Evolutionary conservation across 768 basidiomycete species (phyloP), one percentile per base, ranked within the genome.

Genomic region (Ramaria rubella): DNA sequence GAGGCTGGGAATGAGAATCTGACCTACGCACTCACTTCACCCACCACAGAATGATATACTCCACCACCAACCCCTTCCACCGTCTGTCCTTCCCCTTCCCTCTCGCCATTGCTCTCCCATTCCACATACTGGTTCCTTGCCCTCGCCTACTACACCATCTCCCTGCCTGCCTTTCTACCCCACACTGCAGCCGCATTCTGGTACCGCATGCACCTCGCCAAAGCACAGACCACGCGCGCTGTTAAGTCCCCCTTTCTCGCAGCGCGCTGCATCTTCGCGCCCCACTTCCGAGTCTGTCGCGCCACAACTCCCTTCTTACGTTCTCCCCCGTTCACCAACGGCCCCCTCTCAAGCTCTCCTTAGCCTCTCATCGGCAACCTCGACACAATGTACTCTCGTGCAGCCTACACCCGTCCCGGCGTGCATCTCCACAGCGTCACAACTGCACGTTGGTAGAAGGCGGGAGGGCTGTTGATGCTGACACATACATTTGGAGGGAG

Each of bases 51-150:
- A 42, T 54, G 43, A 42, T 54, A 30, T 65, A 65, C 44, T 61
- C 64, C n/a, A 62, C 62, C 4, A 60, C 63, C 34, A 63, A 55
- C 38, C 52, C 63, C n/a, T n/a, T n/a, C n/a, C n/a, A n/a, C n/a
- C n/a, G n/a, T 65, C 23, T 59, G 59, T 15, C 60, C 54, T 3
- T 54, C 58, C 46, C 52, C 63, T 15, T 42, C 50, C 11, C 55
- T 54, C 19, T 59, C 64, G 0, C 11, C 38, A 24, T 14, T 24
- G 14, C 49, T 53, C n/a, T 59, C 64, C 1, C n/a, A 26, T 24
- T 40, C 38, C 6, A 19, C 31, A 2, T 54, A 43, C 23, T 60
- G 63, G 61, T 57, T 60, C n/a, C 61, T 65, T 27, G 60, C 64
- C 19, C 59, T 65, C 8, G 61, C 62, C 11, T 65, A 63, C 49